Percentiles rank a stretch among this genome's conserved stretches.
phyloP scores from a whole-genome alignment of 441 rosid genomes.

The Daphne laureola region DNA sequence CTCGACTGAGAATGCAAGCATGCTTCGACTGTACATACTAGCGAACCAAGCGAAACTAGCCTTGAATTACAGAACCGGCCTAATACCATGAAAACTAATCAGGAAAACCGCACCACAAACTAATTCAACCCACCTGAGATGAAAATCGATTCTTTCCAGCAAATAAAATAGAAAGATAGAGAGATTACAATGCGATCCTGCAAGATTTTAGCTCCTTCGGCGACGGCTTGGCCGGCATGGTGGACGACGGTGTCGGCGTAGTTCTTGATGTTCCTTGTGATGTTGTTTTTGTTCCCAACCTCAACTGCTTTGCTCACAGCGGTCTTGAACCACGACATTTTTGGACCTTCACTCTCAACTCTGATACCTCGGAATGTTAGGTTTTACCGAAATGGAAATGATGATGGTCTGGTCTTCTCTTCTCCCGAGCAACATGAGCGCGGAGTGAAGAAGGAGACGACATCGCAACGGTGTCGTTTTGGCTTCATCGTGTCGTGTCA shows the following conservation, averaged over 20 bases:
- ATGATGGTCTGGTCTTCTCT: background rate
- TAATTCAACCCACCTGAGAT: background rate
- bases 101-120: background rate
- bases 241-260: conserved; percentile 94
- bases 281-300: conserved; percentile 86
- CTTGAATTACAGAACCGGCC: background rate
- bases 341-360: conserved; percentile 7
- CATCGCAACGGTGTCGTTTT: conserved; percentile 1
- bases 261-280: conserved; percentile 77
- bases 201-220: conserved; percentile 90
- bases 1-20: no score
- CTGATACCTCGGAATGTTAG: background rate
- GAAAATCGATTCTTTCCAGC: background rate
- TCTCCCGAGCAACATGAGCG: background rate
- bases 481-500: background rate
- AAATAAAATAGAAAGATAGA: conserved; percentile 2
- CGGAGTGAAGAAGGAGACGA: background rate
- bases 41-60: background rate
- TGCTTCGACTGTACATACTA: no score
- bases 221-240: conserved; percentile 94
- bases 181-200: conserved; percentile 82
- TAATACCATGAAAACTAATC: conserved; percentile 4
- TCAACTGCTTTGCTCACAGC: conserved; percentile 93
- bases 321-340: conserved; percentile 86
- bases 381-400: background rate